A percentile compares a stretch with the other conserved stretches of the same genome.
Conservation (phyloP, 805 yeast species). For the Pichia paraexigua region DNA sequence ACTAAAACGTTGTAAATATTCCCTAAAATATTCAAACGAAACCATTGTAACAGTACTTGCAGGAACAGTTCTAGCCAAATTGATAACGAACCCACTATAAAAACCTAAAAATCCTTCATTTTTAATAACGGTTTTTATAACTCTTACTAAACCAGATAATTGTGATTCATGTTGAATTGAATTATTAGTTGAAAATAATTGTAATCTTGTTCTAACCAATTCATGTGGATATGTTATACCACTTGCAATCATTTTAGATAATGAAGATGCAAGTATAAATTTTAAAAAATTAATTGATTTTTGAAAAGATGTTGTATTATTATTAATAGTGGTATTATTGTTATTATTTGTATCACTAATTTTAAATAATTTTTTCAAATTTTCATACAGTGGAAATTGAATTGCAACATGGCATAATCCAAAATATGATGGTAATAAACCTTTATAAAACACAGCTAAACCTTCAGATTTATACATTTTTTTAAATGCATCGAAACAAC, state of each 20-base stretch:
- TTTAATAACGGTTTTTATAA: constrained; percentile 36
- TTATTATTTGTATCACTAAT: constrained; percentile 10
- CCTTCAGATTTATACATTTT: constrained; percentile 82
- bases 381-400: constrained; percentile 91
- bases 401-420: constrained; percentile 93
- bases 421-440: constrained; percentile 80
- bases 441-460: constrained; percentile 71
- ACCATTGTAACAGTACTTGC: constrained; percentile 93
- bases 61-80: constrained; percentile 85
- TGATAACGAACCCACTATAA: constrained; percentile 83
- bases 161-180: constrained; percentile 20
- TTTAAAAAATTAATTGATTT: constrained; percentile 27
- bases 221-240: constrained; percentile 93
- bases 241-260: constrained; percentile 84
- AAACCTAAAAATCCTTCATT: constrained; percentile 77
- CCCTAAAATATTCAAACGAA: constrained; percentile 76
- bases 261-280: constrained; percentile 59
- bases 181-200: constrained; percentile 34
- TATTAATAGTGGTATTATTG: constrained; percentile 1
- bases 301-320: constrained; percentile 4
- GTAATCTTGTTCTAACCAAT: constrained; percentile 85
- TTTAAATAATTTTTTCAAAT: constrained; percentile 50
- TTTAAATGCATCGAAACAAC: constrained; percentile 76
- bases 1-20: constrained; percentile 32
- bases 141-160: constrained; percentile 17